Conservation (phyloP, 78 protist species). For the Trichosphaerium sp. region DNA sequence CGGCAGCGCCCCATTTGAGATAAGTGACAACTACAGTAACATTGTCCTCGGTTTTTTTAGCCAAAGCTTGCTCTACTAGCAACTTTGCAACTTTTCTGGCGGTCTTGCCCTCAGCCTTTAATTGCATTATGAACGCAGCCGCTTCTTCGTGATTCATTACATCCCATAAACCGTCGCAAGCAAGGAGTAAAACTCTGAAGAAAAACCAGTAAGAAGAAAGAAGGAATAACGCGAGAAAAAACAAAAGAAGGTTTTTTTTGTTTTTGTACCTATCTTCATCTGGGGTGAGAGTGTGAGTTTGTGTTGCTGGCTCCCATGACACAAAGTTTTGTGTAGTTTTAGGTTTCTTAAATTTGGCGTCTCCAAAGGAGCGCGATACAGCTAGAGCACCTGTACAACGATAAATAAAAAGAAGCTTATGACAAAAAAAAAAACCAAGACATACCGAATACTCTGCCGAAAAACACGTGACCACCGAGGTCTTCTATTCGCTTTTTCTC, state of each 20-base stretch:
- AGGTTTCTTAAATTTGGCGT: constrained; percentile 37
- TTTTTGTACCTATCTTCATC: not conserved
- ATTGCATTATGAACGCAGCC: constrained; percentile 7
- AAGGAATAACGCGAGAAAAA: not conserved
- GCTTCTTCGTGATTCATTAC: constrained; percentile 15
- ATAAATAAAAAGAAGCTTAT: too few species aligned
- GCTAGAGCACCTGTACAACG: too few species aligned
- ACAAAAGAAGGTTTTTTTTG: not conserved
- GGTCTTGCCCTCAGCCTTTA: constrained; percentile 28
- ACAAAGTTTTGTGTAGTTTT: constrained; percentile 45
- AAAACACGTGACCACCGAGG: constrained; percentile 55
- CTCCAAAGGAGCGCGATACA: constrained; percentile 53
- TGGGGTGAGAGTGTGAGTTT: not conserved
- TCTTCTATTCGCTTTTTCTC: constrained; percentile 37
- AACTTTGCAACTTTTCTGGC: constrained; percentile 12
- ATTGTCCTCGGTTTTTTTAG: constrained; percentile 35
- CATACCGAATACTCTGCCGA: constrained; percentile 52
- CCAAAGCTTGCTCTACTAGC: constrained; percentile 26
- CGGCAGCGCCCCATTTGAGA: too few species aligned
- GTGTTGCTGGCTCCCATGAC: constrained; percentile 25
- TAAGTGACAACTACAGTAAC: constrained; percentile 30
- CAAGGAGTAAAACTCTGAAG: constrained; percentile 2
- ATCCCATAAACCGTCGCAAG: constrained; percentile 64
- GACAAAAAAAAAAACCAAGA: too few species aligned
- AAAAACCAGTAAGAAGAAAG: not conserved